Conservation (phyloP, 331 rosid genomes). For the Pyracantha coccinea region DNA sequence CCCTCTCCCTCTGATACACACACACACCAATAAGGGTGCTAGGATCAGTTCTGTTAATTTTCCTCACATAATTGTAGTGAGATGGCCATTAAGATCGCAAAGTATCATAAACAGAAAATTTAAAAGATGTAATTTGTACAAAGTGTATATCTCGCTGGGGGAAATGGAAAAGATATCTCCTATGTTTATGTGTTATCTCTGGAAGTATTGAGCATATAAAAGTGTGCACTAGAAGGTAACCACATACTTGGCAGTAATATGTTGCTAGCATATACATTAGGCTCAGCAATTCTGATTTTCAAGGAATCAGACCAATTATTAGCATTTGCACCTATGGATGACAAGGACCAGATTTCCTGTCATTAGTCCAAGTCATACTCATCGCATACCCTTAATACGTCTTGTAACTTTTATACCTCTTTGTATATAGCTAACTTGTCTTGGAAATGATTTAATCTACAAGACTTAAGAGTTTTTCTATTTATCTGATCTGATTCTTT, state of each 20-base stretch:
- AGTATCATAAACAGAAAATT: too few relatives aligned
- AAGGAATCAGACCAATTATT: neutral
- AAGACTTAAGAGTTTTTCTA: neutral
- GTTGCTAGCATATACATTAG: too few relatives aligned
- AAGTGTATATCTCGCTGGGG: neutral
- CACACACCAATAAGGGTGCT: neutral
- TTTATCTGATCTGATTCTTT: neutral
- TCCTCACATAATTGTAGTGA: neutral
- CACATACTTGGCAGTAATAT: neutral
- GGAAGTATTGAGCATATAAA: too few relatives aligned
- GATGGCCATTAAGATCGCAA: neutral
- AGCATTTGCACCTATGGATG: neutral
- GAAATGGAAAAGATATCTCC: neutral
- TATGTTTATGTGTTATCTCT: neutral
- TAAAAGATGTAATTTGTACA: neutral
- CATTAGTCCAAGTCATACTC: neutral
- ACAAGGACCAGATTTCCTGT: neutral
- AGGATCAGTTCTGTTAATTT: neutral
- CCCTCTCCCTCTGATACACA: neutral
- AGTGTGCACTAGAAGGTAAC: neutral
- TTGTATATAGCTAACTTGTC: neutral
- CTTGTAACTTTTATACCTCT: neutral
- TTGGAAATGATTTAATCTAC: neutral
- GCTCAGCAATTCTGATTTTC: neutral
- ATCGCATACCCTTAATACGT: neutral